A percentile compares a stretch with the other conserved stretches of the same genome.
phyloP scores from a whole-genome alignment of 2,329 filamentous ascomycete genomes.

The Pezicula radicicola region DNA sequence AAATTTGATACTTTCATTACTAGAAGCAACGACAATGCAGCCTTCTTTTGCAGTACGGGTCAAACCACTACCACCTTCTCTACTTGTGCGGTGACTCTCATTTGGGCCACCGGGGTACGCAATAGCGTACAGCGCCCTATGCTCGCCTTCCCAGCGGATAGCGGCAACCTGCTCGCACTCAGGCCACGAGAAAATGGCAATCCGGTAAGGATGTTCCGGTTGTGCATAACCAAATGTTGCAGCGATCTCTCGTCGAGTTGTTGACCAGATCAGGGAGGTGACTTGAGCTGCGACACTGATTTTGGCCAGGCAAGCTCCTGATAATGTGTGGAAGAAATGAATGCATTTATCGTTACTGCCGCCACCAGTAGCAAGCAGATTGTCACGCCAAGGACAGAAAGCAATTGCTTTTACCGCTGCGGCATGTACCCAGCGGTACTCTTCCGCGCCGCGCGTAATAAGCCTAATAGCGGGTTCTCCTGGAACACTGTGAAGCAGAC shows the following conservation, averaged over 20 bases:
- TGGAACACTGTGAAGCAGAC: slow-evolving; percentile 24
- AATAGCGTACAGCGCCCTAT: slow-evolving; percentile 83
- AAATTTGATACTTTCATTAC: slow-evolving; percentile 90
- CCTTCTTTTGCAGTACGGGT: slow-evolving; percentile 64
- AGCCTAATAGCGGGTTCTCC: slow-evolving; percentile 37
- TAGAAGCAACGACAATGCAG: slow-evolving; percentile 87
- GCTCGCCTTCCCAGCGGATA: slow-evolving; percentile 78
- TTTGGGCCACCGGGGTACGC: slow-evolving; percentile 68
- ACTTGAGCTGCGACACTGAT: slow-evolving; percentile 94
- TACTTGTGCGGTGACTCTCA: slow-evolving; percentile 20
- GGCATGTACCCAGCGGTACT: slow-evolving; percentile 72
- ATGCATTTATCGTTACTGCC: slow-evolving; percentile 94
- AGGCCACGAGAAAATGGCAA: slow-evolving; percentile 94
- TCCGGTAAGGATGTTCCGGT: slow-evolving; percentile 82
- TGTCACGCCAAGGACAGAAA: slow-evolving; percentile 91
- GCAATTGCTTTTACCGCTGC: slow-evolving; percentile 96
- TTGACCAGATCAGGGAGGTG: slow-evolving; percentile 88
- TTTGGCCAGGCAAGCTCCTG: slow-evolving; percentile 79
- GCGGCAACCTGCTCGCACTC: slow-evolving; percentile 81
- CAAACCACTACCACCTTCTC: slow-evolving; percentile 51
- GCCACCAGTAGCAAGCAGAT: slow-evolving; percentile 84
- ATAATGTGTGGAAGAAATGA: slow-evolving; percentile 87
- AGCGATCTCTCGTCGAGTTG: slow-evolving; percentile 78
- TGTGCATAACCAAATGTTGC: slow-evolving; percentile 94
- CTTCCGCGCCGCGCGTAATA: slow-evolving; percentile 55